Evolutionary conservation across 1,139 yeast genomes (phyloP).

Genomic region (Scheffersomyces quercinus): DNA sequence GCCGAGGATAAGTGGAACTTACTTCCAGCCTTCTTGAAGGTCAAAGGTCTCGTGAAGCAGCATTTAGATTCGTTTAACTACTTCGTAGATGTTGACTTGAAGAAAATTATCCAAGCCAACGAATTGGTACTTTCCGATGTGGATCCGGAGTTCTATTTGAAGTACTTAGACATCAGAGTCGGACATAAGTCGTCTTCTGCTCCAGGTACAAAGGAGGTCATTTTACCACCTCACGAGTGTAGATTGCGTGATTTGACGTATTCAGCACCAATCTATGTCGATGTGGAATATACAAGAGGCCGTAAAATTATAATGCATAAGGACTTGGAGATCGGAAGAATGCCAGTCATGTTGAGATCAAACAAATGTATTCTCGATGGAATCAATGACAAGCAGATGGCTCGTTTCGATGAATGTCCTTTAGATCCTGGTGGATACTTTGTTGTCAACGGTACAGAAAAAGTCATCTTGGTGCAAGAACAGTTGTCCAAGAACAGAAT

Average conservation of each 20-base stretch:
- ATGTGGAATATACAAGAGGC: constrained; percentile 95
- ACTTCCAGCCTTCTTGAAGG: constrained; percentile 91
- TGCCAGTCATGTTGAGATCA: constrained; percentile 97
- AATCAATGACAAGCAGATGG: constrained; percentile 80
- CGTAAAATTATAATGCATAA: constrained; percentile 85
- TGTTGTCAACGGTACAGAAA: constrained; percentile 96
- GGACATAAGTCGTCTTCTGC: constrained; percentile 65
- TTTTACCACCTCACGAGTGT: constrained; percentile 94
- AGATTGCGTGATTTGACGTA: constrained; percentile 92
- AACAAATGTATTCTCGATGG: constrained; percentile 87
- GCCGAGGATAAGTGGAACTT: constrained; percentile 96
- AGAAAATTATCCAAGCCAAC: constrained; percentile 89
- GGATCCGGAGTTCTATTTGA: constrained; percentile 93
- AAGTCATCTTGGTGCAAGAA: constrained; percentile 94
- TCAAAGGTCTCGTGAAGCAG: constrained; percentile 94
- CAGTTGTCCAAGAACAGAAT: constrained; percentile 96
- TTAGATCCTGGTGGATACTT: constrained; percentile 98
- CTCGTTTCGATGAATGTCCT: constrained; percentile 89
- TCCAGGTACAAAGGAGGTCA: constrained; percentile 56
- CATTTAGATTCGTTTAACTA: constrained; percentile 96
- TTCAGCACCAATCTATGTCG: constrained; percentile 95
- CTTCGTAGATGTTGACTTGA: constrained; percentile 90
- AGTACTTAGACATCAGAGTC: constrained; percentile 87
- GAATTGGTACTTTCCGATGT: constrained; percentile 89
- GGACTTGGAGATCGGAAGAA: constrained; percentile 92